A percentile compares a stretch with the other conserved stretches of the same genome.
These are phyloP conservation scores for Dendrocalamus sinicus DNA, from an alignment of 176 grass and related monocot genomes.

Conservation along the genomic window DNA sequence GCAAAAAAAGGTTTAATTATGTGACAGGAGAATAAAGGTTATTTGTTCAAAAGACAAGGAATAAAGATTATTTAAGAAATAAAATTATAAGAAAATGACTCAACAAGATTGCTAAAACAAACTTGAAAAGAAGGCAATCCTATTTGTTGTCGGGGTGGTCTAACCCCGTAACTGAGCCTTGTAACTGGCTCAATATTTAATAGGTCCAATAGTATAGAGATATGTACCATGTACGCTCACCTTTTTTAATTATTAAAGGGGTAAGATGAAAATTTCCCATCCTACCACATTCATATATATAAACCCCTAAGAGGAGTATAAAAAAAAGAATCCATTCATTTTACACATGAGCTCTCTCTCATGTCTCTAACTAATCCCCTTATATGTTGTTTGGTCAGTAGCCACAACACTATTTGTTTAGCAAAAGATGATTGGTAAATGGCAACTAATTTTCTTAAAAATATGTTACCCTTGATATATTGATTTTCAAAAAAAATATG, in stretches of 20 bases:
- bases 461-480: background rate
- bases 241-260: no score
- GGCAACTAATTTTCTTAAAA: background rate
- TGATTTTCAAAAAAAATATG: background rate
- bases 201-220: no score
- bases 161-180: no score
- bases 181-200: no score
- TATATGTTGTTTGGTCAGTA: no score
- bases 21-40: slow-evolving; percentile 29
- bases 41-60: slow-evolving; percentile 10
- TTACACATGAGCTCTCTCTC: no score
- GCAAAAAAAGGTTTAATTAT: background rate
- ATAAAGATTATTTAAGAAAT: background rate
- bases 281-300: no score
- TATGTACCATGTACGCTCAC: no score
- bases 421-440: slow-evolving; percentile 24
- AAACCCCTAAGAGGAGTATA: no score
- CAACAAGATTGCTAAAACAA: background rate
- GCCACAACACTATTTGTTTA: background rate
- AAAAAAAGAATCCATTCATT: no score
- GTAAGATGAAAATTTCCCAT: no score
- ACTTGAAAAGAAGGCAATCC: background rate
- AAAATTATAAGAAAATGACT: slow-evolving; percentile 40
- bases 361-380: no score
- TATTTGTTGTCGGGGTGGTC: background rate